Evolutionary conservation across 352 stramenopile genomes (phyloP).

Genomic region (Pythium rhizo-oryzae): DNA sequence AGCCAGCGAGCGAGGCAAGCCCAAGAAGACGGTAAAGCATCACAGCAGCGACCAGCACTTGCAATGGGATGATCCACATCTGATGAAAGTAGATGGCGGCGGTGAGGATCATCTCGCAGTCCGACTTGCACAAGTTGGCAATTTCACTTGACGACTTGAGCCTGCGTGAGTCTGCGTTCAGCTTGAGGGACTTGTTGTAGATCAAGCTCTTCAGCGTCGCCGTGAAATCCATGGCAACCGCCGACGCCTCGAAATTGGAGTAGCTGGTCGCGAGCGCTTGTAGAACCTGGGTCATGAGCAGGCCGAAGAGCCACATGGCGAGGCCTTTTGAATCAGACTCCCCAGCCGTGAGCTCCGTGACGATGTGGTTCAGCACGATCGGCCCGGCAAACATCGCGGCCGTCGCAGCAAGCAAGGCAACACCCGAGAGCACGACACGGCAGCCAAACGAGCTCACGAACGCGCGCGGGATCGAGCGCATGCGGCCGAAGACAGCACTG

Average conservation of each 20-base stretch:
- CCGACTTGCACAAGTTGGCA: conserved; percentile 57
- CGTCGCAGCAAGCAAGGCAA: conserved; percentile 42
- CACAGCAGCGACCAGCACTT: conserved; percentile 40
- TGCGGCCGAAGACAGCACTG: conserved; percentile 27
- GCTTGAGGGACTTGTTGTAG: conserved; percentile 48
- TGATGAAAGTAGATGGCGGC: conserved; percentile 58
- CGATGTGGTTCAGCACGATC: conserved; percentile 45
- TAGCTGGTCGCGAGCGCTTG: conserved; percentile 55
- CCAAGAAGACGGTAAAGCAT: conserved; percentile 43
- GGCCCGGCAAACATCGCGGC: conserved; percentile 43
- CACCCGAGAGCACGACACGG: conserved; percentile 38
- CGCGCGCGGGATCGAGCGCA: conserved; percentile 39
- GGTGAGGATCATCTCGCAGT: conserved; percentile 45
- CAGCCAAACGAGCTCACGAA: conserved; percentile 39
- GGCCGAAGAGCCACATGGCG: conserved; percentile 36
- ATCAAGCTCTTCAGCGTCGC: conserved; percentile 50
- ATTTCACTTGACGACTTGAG: conserved; percentile 57
- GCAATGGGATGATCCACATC: conserved; percentile 62
- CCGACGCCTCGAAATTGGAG: conserved; percentile 47
- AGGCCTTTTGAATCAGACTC: conserved; percentile 23
- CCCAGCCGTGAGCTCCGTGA: conserved; percentile 32
- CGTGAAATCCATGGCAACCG: conserved; percentile 57
- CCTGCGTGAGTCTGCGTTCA: conserved; percentile 41
- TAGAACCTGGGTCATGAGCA: conserved; percentile 49
- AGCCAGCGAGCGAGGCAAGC: conserved; percentile 43